A percentile compares a stretch with the other conserved stretches of the same genome.
Conservation (phyloP, 2,329 filamentous ascomycete species). For the Beauveria sp. region DNA sequence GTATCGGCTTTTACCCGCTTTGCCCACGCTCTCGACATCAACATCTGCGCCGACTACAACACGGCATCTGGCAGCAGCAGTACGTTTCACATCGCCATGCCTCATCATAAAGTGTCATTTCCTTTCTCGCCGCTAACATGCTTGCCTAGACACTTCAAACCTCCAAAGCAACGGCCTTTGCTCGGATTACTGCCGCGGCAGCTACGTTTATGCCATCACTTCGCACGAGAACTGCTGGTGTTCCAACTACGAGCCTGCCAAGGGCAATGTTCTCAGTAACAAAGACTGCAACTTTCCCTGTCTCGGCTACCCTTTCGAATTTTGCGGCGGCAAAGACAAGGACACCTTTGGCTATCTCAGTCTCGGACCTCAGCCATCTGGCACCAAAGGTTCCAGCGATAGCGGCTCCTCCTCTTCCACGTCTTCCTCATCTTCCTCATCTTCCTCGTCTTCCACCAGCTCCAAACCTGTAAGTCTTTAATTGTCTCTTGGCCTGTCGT, state of each 20-base stretch:
- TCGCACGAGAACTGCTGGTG: conserved; percentile 66
- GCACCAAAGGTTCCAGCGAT: conserved; percentile 35
- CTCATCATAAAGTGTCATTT: background rate
- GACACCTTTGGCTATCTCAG: conserved; percentile 58
- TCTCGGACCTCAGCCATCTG: conserved; percentile 45
- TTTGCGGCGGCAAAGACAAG: conserved; percentile 50
- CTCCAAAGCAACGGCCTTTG: conserved; percentile 52
- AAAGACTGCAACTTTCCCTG: conserved; percentile 50
- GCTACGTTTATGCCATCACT: conserved; percentile 62
- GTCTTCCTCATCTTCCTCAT: conserved; percentile 13
- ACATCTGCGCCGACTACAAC: conserved; percentile 31
- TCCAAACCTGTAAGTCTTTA: conserved; percentile 3
- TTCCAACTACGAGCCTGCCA: conserved; percentile 56
- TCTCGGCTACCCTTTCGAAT: conserved; percentile 60
- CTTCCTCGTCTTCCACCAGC: conserved; percentile 13
- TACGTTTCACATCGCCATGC: conserved; percentile 17
- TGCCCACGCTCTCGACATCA: conserved; percentile 20
- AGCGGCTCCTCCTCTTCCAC: background rate
- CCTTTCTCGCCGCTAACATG: background rate
- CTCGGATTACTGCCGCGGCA: conserved; percentile 45
- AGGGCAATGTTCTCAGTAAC: conserved; percentile 30
- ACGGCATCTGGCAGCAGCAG: conserved; percentile 26
- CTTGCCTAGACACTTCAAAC: background rate
- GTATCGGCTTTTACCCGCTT: conserved; percentile 18
- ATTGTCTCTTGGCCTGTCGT: background rate